phyloP scores from a whole-genome alignment of 192 early-diverging fungal species.

The Geranomyces michiganensis region DNA sequence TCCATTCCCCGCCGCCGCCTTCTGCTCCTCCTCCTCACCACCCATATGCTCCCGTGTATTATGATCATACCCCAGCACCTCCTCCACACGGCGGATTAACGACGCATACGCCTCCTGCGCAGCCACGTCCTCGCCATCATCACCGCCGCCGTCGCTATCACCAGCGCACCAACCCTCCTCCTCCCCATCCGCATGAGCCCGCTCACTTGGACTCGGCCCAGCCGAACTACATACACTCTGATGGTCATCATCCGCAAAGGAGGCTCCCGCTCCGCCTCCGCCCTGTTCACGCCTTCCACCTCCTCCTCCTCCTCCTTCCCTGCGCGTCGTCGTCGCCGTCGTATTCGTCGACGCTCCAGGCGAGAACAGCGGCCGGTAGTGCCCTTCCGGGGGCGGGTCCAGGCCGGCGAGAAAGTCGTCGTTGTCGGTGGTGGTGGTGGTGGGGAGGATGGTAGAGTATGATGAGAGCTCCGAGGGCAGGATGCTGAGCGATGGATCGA shows the following conservation, averaged over 20 bases:
- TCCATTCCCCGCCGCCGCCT: background rate
- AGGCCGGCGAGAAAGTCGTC: constrained; percentile 8
- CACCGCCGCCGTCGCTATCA: background rate
- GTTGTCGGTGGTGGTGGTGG: background rate
- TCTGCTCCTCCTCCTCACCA: constrained; percentile 8
- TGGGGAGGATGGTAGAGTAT: constrained; percentile 22
- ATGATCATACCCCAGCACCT: constrained; percentile 2
- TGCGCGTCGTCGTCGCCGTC: background rate
- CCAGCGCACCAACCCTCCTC: background rate
- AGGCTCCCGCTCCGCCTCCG: background rate
- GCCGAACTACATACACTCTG: background rate
- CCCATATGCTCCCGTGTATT: background rate
- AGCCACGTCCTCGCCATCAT: constrained; percentile 4
- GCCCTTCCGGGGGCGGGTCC: constrained; percentile 13
- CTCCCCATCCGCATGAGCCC: constrained; percentile 1
- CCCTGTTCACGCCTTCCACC: background rate
- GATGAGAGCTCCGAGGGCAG: constrained; percentile 11
- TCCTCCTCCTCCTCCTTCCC: background rate
- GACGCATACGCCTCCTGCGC: constrained; percentile 10
- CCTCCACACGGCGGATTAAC: constrained; percentile 24
- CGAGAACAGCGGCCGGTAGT: constrained; percentile 12
- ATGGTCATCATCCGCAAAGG: too few relatives aligned
- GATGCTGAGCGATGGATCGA: constrained; percentile 10
- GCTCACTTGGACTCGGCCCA: constrained; percentile 15
- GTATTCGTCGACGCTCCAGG: constrained; percentile 1